phyloP scores from a whole-genome alignment of 2,329 filamentous ascomycete genomes.

The Chaetomiaceae sp. region DNA sequence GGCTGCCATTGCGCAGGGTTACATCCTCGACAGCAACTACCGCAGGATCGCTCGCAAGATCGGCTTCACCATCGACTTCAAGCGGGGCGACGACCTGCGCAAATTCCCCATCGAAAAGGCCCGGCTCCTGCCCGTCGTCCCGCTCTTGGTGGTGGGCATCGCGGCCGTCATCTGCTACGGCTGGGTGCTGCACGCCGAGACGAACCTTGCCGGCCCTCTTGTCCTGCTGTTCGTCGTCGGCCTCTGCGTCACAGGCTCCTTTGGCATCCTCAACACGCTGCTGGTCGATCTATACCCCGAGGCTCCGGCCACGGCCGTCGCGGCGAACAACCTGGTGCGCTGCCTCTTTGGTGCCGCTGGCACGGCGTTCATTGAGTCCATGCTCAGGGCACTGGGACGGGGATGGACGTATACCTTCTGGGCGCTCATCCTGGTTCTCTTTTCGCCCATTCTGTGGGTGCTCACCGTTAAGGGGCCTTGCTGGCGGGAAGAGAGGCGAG shows the following conservation, averaged over 20 bases:
- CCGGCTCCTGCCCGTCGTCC: conserved; percentile 50
- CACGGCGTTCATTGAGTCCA: conserved; percentile 55
- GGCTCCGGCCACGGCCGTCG: conserved; percentile 57
- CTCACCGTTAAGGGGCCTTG: conserved; percentile 50
- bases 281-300: conserved; percentile 60
- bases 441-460: conserved; percentile 46
- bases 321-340: conserved; percentile 60
- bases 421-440: conserved; percentile 44
- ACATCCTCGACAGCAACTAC: conserved; percentile 64
- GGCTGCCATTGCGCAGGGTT: conserved; percentile 52
- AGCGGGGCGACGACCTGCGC: conserved; percentile 49
- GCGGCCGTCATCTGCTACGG: conserved; percentile 52
- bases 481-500: conserved; percentile 39
- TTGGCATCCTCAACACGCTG: conserved; percentile 59
- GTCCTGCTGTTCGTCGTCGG: conserved; percentile 55
- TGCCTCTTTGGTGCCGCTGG: conserved; percentile 57
- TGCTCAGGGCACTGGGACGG: conserved; percentile 53
- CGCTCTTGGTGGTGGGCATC: conserved; percentile 51
- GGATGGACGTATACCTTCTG: conserved; percentile 62
- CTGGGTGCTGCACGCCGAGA: conserved; percentile 51
- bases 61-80: conserved; percentile 57
- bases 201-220: conserved; percentile 50
- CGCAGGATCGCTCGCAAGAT: conserved; percentile 58
- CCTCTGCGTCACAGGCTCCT: conserved; percentile 55
- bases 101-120: conserved; percentile 53